Percentiles rank a stretch among this genome's conserved stretches.
Evolutionary conservation across 2,329 filamentous ascomycete genomes (phyloP).

Genomic region (Cladobotryum protrusum): DNA sequence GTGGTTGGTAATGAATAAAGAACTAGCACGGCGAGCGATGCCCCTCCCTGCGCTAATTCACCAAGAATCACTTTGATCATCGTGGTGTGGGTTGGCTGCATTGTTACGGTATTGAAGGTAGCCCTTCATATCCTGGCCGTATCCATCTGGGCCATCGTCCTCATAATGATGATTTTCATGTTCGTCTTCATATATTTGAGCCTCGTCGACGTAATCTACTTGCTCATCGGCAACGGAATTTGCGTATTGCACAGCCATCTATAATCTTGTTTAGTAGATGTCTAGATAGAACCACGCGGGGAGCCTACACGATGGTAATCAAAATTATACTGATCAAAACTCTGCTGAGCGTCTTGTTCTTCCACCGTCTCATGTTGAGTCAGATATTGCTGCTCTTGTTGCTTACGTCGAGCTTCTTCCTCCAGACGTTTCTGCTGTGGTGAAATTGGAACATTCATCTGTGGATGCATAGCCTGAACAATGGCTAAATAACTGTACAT

Average conservation of each 20-base stretch:
- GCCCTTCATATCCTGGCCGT: constrained; percentile 34
- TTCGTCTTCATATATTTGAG: constrained; percentile 48
- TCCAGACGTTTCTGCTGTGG: constrained; percentile 63
- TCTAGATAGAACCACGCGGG: background rate
- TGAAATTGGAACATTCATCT: constrained; percentile 83
- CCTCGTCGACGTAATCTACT: constrained; percentile 46
- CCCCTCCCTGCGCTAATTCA: constrained; percentile 20
- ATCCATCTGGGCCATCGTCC: constrained; percentile 34
- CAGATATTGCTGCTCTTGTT: constrained; percentile 43
- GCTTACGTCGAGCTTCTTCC: constrained; percentile 46
- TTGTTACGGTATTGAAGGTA: constrained; percentile 35
- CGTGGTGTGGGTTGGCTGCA: constrained; percentile 24
- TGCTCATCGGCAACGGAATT: constrained; percentile 37
- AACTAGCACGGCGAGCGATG: background rate
- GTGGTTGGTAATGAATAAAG: constrained; percentile 15
- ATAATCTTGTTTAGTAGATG: constrained; percentile 5
- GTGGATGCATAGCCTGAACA: constrained; percentile 97
- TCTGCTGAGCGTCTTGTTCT: constrained; percentile 40
- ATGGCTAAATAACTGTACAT: constrained; percentile 99
- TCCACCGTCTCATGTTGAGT: constrained; percentile 40
- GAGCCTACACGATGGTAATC: constrained; percentile 47
- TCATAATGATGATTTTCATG: constrained; percentile 34
- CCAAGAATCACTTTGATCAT: constrained; percentile 39
- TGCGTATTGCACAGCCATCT: constrained; percentile 42
- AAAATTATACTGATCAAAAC: constrained; percentile 46